Percentiles rank a stretch among this genome's conserved stretches.
phyloP scores from a whole-genome alignment of 306 rosid species.

The Trichosanthes truncata region DNA sequence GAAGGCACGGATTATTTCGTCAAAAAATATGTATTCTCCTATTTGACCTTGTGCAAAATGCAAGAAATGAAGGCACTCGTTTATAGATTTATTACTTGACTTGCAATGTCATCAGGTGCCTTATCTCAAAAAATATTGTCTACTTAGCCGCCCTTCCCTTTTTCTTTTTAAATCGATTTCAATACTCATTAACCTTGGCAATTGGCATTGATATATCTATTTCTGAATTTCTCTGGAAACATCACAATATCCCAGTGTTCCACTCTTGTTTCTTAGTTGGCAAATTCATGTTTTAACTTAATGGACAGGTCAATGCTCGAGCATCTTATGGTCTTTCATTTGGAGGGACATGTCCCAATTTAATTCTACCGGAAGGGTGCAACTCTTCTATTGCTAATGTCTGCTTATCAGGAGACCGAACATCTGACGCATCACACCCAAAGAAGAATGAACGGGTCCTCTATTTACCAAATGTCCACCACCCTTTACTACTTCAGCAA shows the following conservation, averaged over 20 bases:
- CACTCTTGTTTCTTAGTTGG: constrained; percentile 16
- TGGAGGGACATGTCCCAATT: constrained; percentile 64
- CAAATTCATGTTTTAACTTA: constrained; percentile 3
- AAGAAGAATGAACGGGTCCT: constrained; percentile 53
- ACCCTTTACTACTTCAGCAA: constrained; percentile 72
- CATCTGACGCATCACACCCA: constrained; percentile 18
- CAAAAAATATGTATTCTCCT: not conserved
- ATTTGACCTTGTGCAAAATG: not conserved
- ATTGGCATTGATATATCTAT: not conserved
- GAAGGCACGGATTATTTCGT: not conserved
- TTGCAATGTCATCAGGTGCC: not conserved
- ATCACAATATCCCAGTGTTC: not conserved
- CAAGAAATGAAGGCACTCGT: not conserved
- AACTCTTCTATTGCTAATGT: constrained; percentile 24
- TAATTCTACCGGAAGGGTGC: constrained; percentile 35
- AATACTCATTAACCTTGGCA: not conserved
- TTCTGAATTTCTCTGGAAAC: not conserved
- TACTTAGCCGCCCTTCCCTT: not conserved
- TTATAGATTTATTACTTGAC: not conserved
- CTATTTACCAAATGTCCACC: constrained; percentile 67
- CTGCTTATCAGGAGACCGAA: constrained; percentile 21
- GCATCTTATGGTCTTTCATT: constrained; percentile 74
- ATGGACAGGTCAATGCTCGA: constrained; percentile 73
- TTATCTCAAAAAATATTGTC: not conserved
- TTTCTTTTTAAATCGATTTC: not conserved